Evolutionary conservation across 768 basidiomycete species (phyloP), one percentile per base, ranked within the genome.

Genomic region (Tremella yokohamensis): DNA sequence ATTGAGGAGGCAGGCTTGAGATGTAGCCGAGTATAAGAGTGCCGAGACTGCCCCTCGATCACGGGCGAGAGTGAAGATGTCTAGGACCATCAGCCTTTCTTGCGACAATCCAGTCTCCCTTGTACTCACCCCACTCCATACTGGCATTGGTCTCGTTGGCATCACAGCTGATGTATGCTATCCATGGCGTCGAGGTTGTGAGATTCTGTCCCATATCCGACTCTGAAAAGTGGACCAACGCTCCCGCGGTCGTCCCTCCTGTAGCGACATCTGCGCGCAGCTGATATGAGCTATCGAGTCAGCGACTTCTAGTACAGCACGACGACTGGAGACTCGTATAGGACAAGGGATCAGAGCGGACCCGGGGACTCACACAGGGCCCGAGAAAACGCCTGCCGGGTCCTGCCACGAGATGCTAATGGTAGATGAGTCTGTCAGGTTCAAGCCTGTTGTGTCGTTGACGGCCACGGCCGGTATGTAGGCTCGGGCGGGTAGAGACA

Each of bases 81-180:
- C 91, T 73, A 48, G 18, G n/a, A 13, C 12, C n/a, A 49, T 52
- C 57, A 54, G 18, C n/a, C 38, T n/a, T 7, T 60, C 19, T n/a
- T 26, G 29, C 20, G 40, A 2, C 45, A 11, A 3, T 12, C 45
- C 9, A 29, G 4, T 34, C 40, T 22, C 12, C 19, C 8, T 12
- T 1, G 13, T 8, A 65, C 65, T 58, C 53, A 69, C 69, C 73
- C 72, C 67, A 71, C 48, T 74, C 66, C 49, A 66, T 52, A 47
- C 71, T 73, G 19, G 83, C 79, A 58, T 82, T 78, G 15, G 88
- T 88, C 16, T 85, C 81, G 73, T 92, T 91, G 56, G 72, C 69
- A 69, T 93, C 90, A 75, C 91, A 94, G 2, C 84, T 82, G 49
- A 96, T 83, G 62, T 92, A 81, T 12, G 92, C 92, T 66, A 96